Conservation (phyloP, 306 rosid species). For the Bauhinia variegata region DNA sequence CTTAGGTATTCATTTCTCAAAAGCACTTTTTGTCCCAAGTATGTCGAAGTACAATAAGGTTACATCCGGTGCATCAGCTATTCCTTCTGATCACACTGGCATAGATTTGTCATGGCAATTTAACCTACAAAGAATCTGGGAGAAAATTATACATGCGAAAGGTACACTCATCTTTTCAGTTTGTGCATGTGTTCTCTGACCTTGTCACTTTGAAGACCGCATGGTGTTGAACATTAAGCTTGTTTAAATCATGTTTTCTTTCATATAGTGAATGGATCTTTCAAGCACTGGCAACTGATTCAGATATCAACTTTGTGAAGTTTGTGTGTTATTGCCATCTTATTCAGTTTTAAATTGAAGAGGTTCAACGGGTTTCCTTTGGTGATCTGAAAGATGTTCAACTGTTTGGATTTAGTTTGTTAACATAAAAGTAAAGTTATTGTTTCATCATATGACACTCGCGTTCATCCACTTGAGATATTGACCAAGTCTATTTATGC, state of each 20-base stretch:
- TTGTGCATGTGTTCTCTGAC: slow-evolving; percentile 11
- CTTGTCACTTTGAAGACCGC: slow-evolving; percentile 12
- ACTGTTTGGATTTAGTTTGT: no score
- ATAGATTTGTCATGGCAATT: slow-evolving; percentile 75
- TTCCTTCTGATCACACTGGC: slow-evolving; percentile 48
- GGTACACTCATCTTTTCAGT: slow-evolving; percentile 46
- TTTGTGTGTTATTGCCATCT: no score
- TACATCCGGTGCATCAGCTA: slow-evolving; percentile 56
- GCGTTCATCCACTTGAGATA: no score
- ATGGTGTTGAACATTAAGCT: slow-evolving; percentile 6
- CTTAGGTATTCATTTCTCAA: slow-evolving; percentile 64
- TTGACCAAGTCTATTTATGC: no score
- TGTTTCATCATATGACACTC: no score
- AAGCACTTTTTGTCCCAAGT: slow-evolving; percentile 77
- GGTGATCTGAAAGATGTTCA: no score
- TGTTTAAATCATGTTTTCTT: background rate
- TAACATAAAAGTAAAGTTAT: no score
- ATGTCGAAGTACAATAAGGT: slow-evolving; percentile 69
- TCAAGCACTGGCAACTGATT: slow-evolving; percentile 1
- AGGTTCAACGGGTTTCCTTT: no score
- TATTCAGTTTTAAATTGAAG: background rate
- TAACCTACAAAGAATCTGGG: slow-evolving; percentile 70
- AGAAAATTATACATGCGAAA: slow-evolving; percentile 57
- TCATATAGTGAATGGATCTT: slow-evolving; percentile 11
- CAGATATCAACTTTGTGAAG: background rate